Conservation (phyloP, 116 monocot genomes). For the Posidonia oceanica region DNA sequence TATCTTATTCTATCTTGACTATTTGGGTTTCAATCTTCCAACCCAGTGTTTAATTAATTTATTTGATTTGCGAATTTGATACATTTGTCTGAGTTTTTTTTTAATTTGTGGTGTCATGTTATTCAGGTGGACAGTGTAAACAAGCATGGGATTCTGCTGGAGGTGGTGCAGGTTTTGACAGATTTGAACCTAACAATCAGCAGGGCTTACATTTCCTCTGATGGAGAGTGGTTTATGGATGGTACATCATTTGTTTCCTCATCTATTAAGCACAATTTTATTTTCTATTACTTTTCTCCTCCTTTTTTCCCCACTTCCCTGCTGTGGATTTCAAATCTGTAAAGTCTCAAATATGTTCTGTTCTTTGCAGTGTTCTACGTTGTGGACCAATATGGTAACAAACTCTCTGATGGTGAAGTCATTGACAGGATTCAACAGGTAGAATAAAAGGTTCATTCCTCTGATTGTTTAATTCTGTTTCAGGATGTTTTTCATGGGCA, state of each 20-base stretch:
- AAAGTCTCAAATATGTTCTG: not conserved
- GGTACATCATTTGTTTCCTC: conserved; percentile 19
- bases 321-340: not conserved
- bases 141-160: conserved; percentile 68
- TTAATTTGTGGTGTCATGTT: not conserved
- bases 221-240: conserved; percentile 96
- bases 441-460: not conserved
- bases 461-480: too few species aligned
- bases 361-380: conserved; percentile 77
- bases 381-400: conserved; percentile 72
- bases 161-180: conserved; percentile 73
- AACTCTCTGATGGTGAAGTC: conserved; percentile 54
- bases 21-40: not conserved
- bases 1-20: not conserved
- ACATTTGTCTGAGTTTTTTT: not conserved
- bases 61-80: not conserved
- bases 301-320: conserved; percentile 2
- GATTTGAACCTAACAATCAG: conserved; percentile 73
- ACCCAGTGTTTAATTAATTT: not conserved
- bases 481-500: too few species aligned
- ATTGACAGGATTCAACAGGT: conserved; percentile 73
- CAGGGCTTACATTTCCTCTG: conserved; percentile 86
- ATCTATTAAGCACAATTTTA: not conserved
- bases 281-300: not conserved
- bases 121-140: conserved; percentile 76